Evolutionary conservation across 805 yeast genomes (phyloP).

Genomic region (Wickerhamomyces hampshirensis): DNA sequence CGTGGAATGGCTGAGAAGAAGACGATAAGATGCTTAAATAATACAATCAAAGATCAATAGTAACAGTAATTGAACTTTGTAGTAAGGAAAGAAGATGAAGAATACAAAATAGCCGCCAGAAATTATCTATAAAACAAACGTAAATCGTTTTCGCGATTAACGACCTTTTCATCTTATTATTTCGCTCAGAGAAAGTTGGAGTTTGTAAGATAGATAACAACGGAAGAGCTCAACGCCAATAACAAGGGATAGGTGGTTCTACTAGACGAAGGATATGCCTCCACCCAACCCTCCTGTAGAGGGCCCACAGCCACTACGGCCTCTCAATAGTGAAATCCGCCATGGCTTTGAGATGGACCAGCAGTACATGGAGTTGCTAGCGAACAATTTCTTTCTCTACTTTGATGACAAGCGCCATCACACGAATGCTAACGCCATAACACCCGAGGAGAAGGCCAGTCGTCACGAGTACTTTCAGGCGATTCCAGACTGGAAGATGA

Average conservation of each 20-base stretch:
- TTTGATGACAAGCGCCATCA: slow-evolving; percentile 90
- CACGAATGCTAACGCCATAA: slow-evolving; percentile 78
- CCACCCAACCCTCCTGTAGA: background rate
- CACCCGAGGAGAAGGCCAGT: slow-evolving; percentile 44
- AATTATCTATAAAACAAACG: too few relatives aligned
- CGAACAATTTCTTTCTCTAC: slow-evolving; percentile 72
- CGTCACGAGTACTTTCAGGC: slow-evolving; percentile 58
- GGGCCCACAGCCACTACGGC: slow-evolving; percentile 10
- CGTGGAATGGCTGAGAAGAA: slow-evolving; percentile 3
- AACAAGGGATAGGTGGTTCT: too few relatives aligned
- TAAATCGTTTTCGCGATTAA: too few relatives aligned
- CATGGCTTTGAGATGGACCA: slow-evolving; percentile 70
- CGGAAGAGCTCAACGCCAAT: too few relatives aligned
- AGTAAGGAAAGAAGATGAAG: too few relatives aligned
- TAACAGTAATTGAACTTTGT: too few relatives aligned
- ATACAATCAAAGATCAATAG: too few relatives aligned
- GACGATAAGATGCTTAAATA: background rate
- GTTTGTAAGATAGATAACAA: too few relatives aligned
- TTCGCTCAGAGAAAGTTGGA: too few relatives aligned
- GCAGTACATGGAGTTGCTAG: slow-evolving; percentile 49
- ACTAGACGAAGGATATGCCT: too few relatives aligned
- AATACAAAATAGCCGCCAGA: too few relatives aligned
- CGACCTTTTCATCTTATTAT: too few relatives aligned
- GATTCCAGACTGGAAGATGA: slow-evolving; percentile 84
- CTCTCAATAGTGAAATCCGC: slow-evolving; percentile 47